Base-by-base conservation (phyloP, 1,284 basidiomycete genomes). In the Fomitopsis palustris region DNA sequence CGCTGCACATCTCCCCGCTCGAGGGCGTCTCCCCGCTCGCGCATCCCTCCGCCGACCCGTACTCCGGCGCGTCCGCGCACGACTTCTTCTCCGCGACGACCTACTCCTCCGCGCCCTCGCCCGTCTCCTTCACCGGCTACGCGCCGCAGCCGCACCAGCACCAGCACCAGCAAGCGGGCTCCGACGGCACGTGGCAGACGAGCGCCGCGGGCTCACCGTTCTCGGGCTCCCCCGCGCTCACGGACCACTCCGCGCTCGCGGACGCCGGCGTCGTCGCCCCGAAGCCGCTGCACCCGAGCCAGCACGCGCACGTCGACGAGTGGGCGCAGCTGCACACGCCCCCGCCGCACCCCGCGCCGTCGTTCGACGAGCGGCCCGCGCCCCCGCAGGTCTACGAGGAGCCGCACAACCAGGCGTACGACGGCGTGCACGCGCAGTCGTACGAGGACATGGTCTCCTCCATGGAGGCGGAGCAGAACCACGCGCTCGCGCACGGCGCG, bases 151-250 rank as follows among this genome's bases (percentile, higher is more conserved):
- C 45, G 23, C 25, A 49, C 45, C 6, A 5, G 25, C 9, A 27
- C 4, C 12, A 14, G 10, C 19, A 17, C 47, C 9, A 23, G 38
- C 38, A 31, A 38, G 21, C n/a, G 58, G 52, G 61, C 55, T 55
- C 56, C 59, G 29, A 55, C 61, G 58, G 55, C n/a, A n/a, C 9
- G 55, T 63, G 67, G 17, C 17, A 61, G 57, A 61, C 70, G n/a
- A 65, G 70, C 3, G 64, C 73, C 1, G 72, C 79, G 1, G 75
- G 78, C 4, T 78, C 80, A 14, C 68, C 74, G 9, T 79, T 81
- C 66, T 78, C 78, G 0, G 76, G 77, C 10, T 82, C 81, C 0
- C 81, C 81, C 0, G 71, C 75, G 0, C 74, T 61, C 2, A 79
- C 78, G 0, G 76, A 78, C 21, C 66, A 69, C 25, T 67, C 73